A percentile compares a stretch with the other conserved stretches of the same genome.
Evolutionary conservation across 768 basidiomycete genomes (phyloP).

Genomic region (Suillus weaverae): DNA sequence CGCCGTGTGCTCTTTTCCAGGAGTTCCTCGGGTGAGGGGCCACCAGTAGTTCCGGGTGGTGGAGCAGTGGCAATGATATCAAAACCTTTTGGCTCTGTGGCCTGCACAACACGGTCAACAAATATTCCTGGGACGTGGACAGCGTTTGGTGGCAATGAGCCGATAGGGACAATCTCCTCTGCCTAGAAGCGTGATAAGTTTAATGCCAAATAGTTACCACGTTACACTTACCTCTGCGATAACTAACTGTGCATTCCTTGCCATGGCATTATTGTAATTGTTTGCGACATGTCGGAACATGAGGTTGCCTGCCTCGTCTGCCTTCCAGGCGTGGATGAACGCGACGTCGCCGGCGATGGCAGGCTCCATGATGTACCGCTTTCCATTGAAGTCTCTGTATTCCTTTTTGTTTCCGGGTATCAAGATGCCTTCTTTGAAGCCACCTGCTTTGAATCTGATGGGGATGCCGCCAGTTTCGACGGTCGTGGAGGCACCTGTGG

Average conservation of each 20-base stretch:
- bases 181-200: slow-evolving; percentile 44
- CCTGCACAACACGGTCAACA: slow-evolving; percentile 79
- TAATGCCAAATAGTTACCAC: not conserved
- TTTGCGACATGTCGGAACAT: slow-evolving; percentile 84
- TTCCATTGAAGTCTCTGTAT: slow-evolving; percentile 65
- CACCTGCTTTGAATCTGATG: slow-evolving; percentile 68
- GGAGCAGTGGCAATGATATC: slow-evolving; percentile 67
- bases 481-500: slow-evolving; percentile 78
- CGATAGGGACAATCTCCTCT: slow-evolving; percentile 79
- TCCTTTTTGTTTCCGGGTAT: slow-evolving; percentile 73
- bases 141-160: slow-evolving; percentile 73
- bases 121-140: slow-evolving; percentile 82
- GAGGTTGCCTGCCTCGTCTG: slow-evolving; percentile 81
- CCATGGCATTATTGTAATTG: slow-evolving; percentile 83
- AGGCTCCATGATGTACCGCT: slow-evolving; percentile 72
- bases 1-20: slow-evolving; percentile 52
- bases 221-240: slow-evolving; percentile 68
- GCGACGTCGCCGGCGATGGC: slow-evolving; percentile 76
- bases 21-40: slow-evolving; percentile 46
- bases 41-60: slow-evolving; percentile 30
- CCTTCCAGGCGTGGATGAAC: slow-evolving; percentile 84
- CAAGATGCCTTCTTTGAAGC: slow-evolving; percentile 60
- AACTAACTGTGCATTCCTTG: slow-evolving; percentile 76
- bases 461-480: slow-evolving; percentile 74
- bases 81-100: slow-evolving; percentile 69